Percentiles rank a stretch among this genome's conserved stretches.
These are phyloP conservation scores for Chrysopogon serrulatus DNA, from an alignment of 176 grass and related monocot genomes.

Conservation along the genomic window DNA sequence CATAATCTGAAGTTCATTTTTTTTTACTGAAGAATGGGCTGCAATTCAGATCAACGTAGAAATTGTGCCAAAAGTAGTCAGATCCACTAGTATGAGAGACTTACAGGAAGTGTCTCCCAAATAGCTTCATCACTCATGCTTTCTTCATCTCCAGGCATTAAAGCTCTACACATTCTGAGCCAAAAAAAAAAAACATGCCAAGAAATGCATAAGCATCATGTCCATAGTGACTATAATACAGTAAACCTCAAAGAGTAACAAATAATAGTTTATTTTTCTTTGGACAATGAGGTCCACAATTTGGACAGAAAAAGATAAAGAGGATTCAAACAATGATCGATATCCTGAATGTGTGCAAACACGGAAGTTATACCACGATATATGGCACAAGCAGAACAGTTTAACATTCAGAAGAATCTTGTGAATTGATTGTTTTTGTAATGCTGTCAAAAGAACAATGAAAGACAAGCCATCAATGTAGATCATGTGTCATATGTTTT, in stretches of 20 bases:
- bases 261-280: neutral
- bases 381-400: neutral
- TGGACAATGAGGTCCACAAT: neutral
- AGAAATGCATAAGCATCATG: neutral
- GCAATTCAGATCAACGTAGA: neutral
- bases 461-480: neutral
- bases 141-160: slow-evolving; percentile 99
- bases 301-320: neutral
- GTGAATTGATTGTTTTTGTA: neutral
- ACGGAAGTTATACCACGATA: neutral
- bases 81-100: slow-evolving; percentile 20
- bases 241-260: slow-evolving; percentile 5
- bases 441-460: neutral
- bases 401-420: neutral
- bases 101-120: slow-evolving; percentile 96
- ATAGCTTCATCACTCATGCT: slow-evolving; percentile 88
- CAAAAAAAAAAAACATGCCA: neutral
- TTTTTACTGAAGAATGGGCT: neutral
- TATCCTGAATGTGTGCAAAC: neutral
- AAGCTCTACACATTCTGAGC: slow-evolving; percentile 96
- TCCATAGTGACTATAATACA: neutral
- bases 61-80: neutral
- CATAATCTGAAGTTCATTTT: neutral
- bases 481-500: neutral
- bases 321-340: neutral